Evolutionary conservation across 129 eudicot genomes (phyloP).

Genomic region (Saussurea involucrata): DNA sequence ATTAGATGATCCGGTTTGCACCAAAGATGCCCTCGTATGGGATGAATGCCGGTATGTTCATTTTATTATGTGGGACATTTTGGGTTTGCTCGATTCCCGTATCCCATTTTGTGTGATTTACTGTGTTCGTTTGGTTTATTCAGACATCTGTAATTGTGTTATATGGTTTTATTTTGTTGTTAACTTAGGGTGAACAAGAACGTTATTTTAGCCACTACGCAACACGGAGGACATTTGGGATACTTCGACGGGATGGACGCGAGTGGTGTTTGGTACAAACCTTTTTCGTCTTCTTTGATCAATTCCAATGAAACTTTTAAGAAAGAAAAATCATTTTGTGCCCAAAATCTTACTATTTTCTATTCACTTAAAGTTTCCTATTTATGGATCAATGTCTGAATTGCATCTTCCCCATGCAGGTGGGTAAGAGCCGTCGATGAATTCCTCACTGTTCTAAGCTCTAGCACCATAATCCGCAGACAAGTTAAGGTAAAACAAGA

Average conservation of each 20-base stretch:
- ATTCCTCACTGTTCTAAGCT: slow-evolving; percentile 54
- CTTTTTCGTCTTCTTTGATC: not conserved
- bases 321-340: not conserved
- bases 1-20: slow-evolving; percentile 95
- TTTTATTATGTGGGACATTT: no score
- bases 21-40: slow-evolving; percentile 92
- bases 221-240: slow-evolving; percentile 98
- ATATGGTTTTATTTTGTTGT: slow-evolving; percentile 11
- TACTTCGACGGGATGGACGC: slow-evolving; percentile 83
- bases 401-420: slow-evolving; percentile 56
- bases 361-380: no score
- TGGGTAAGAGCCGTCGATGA: slow-evolving; percentile 96
- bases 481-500: slow-evolving; percentile 48
- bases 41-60: slow-evolving; percentile 87
- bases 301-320: no score
- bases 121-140: not conserved
- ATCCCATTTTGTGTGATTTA: not conserved
- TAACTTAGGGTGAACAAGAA: slow-evolving; percentile 60
- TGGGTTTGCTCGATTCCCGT: no score
- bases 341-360: not conserved
- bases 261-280: slow-evolving; percentile 64
- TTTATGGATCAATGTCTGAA: not conserved
- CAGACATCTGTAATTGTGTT: not conserved
- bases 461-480: slow-evolving; percentile 57
- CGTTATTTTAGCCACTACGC: slow-evolving; percentile 70